Evolutionary conservation across 2,329 filamentous ascomycete genomes (phyloP).

Genomic region (Fusarium albidum): DNA sequence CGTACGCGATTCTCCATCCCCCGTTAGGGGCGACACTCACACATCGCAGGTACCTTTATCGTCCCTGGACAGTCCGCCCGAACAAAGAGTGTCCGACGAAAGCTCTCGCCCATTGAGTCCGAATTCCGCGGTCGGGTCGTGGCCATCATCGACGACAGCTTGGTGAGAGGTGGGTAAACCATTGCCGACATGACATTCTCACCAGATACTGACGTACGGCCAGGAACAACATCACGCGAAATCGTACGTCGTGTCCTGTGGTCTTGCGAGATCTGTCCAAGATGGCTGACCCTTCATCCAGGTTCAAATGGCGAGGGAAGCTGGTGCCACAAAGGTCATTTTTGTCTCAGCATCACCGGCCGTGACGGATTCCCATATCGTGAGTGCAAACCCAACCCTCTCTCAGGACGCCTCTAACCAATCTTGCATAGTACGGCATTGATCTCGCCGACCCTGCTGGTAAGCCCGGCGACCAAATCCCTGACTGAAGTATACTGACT

Average conservation of each 20-base stretch:
- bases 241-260: conserved; percentile 62
- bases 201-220: no score
- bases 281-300: conserved; percentile 7
- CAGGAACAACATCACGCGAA: conserved; percentile 62
- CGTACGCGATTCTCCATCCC: conserved; percentile 2
- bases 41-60: background rate
- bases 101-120: conserved; percentile 84
- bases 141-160: conserved; percentile 86
- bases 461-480: conserved; percentile 18
- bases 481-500: background rate
- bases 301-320: conserved; percentile 78
- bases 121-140: conserved; percentile 86
- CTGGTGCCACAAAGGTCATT: conserved; percentile 83
- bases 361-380: conserved; percentile 86
- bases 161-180: conserved; percentile 71
- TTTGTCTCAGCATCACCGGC: conserved; percentile 84
- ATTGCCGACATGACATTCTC: background rate
- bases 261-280: background rate
- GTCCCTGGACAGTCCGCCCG: conserved; percentile 75
- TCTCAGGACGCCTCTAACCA: background rate
- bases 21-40: no score
- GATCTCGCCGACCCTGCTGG: conserved; percentile 52
- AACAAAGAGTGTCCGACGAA: conserved; percentile 86
- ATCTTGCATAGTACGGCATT: conserved; percentile 50
- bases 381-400: conserved; percentile 52